Conservation (phyloP, 2,329 filamentous ascomycete species). For the Penicillium sp. region DNA sequence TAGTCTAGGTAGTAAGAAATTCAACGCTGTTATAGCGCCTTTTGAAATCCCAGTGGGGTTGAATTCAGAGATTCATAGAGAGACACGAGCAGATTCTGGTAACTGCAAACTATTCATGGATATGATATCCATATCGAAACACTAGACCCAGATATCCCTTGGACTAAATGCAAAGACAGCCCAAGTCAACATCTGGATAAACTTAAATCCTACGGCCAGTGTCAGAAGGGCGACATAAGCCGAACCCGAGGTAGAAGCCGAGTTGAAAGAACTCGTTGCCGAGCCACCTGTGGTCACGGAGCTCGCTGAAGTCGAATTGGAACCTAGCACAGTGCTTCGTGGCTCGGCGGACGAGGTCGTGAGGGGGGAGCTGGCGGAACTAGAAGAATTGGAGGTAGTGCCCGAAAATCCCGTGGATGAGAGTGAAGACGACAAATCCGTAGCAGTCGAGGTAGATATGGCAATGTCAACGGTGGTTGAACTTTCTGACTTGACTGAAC, state of each 20-base stretch:
- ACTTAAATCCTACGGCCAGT: background rate
- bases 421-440: background rate
- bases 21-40: background rate
- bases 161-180: background rate
- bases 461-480: background rate
- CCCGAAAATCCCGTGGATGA: rapidly evolving
- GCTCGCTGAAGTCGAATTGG: background rate
- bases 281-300: background rate
- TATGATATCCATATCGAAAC: background rate
- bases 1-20: background rate
- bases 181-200: background rate
- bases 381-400: background rate
- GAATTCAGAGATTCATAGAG: background rate
- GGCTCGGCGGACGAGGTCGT: background rate
- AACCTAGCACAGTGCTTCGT: rapidly evolving
- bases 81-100: no score
- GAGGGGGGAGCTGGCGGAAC: no score
- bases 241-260: background rate
- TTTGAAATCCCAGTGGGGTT: background rate
- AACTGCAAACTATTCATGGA: background rate
- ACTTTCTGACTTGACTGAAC: background rate
- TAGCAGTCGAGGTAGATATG: background rate
- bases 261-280: background rate
- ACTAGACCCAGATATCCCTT: rapidly evolving
- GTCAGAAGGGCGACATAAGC: background rate